Evolutionary conservation across 169 alveolate genomes (phyloP).

Genomic region (Plasmodium gaboni): DNA sequence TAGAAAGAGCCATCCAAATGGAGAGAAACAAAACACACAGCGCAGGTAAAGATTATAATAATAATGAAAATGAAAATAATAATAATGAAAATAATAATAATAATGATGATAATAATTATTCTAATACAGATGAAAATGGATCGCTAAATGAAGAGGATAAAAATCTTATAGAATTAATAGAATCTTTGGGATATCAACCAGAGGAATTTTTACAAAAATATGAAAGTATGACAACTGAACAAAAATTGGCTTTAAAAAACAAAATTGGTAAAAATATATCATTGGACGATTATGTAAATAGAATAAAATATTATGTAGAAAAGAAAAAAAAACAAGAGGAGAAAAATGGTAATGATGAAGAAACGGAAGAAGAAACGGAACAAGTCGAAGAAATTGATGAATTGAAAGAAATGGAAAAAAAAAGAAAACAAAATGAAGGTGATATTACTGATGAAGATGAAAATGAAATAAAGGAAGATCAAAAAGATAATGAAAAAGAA

Average conservation of each 20-base stretch:
- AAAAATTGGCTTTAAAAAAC: conserved; percentile 30
- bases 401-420: neutral
- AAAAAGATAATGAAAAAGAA: neutral
- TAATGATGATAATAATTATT: no score
- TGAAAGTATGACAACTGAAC: conserved; percentile 41
- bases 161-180: conserved; percentile 13
- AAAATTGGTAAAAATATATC: conserved; percentile 41
- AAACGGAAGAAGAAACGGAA: neutral
- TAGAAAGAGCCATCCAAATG: conserved; percentile 44
- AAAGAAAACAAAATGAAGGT: neutral
- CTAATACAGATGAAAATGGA: conserved; percentile 4
- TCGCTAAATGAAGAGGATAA: conserved; percentile 3
- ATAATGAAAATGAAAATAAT: no score
- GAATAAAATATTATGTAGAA: conserved; percentile 16
- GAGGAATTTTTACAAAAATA: conserved; percentile 36
- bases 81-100: no score
- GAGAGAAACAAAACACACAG: neutral
- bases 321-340: conserved; percentile 17
- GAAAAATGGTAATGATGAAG: neutral
- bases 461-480: neutral
- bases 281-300: conserved; percentile 32
- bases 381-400: neutral
- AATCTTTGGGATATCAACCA: conserved; percentile 41
- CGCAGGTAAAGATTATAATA: conserved; percentile 2
- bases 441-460: conserved; percentile 20